phyloP scores from a whole-genome alignment of 306 rosid genomes.

The Fragaria iinumae region DNA sequence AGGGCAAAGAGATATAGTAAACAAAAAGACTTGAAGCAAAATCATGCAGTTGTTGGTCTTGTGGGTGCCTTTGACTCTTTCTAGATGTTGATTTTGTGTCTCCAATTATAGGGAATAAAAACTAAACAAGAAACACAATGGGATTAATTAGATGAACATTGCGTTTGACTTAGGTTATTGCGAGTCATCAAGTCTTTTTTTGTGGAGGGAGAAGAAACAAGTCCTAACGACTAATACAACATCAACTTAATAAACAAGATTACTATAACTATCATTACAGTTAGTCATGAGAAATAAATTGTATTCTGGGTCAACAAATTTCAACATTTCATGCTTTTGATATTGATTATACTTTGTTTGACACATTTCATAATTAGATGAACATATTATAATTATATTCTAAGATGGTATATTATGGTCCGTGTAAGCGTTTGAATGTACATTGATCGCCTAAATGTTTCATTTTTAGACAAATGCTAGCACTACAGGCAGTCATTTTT shows the following conservation, averaged over 20 bases:
- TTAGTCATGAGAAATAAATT: neutral
- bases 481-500: too few species aligned
- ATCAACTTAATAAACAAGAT: neutral
- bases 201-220: neutral
- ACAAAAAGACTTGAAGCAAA: constrained; percentile 8
- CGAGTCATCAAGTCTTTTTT: neutral
- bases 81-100: constrained; percentile 16
- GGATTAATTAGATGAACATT: neutral
- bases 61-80: constrained; percentile 24
- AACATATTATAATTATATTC: too few species aligned
- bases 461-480: too few species aligned
- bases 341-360: neutral
- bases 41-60: constrained; percentile 15
- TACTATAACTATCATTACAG: neutral
- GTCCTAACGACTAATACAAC: neutral
- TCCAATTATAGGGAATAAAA: neutral
- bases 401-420: too few species aligned
- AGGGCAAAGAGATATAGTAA: neutral
- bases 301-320: neutral
- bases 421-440: too few species aligned
- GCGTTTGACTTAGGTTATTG: neutral
- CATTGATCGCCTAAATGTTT: too few species aligned
- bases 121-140: neutral
- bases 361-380: neutral
- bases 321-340: neutral